These are phyloP conservation scores for Circinella umbellata DNA, from an alignment of 371 early-diverging fungal species.

Conservation along the genomic window DNA sequence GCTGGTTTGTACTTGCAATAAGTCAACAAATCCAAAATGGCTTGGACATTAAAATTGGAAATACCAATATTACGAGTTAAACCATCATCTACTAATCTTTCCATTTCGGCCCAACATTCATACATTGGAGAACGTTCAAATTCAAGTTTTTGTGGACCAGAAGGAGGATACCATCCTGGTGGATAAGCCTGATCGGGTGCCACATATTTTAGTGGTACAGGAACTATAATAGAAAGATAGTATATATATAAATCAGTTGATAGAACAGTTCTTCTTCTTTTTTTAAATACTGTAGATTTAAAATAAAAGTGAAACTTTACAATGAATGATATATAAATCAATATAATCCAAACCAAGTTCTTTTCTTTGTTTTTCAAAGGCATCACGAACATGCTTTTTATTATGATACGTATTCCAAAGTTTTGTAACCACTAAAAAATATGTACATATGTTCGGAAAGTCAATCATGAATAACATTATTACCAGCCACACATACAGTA, in stretches of 20 bases:
- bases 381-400: slow-evolving; percentile 47
- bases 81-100: slow-evolving; percentile 43
- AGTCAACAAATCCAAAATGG: slow-evolving; percentile 42
- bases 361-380: slow-evolving; percentile 52
- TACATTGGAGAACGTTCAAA: slow-evolving; percentile 46
- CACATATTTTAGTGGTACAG: slow-evolving; percentile 43
- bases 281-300: too few species aligned
- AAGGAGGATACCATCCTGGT: slow-evolving; percentile 42
- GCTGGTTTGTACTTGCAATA: slow-evolving; percentile 50
- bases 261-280: too few species aligned
- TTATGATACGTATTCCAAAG: slow-evolving; percentile 66
- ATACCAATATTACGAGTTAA: slow-evolving; percentile 60
- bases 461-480: too few species aligned
- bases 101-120: slow-evolving; percentile 51
- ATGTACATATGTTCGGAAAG: too few species aligned
- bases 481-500: background rate
- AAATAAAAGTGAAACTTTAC: slow-evolving; percentile 14
- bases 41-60: slow-evolving; percentile 60
- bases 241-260: background rate
- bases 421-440: slow-evolving; percentile 68
- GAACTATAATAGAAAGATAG: too few species aligned
- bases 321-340: slow-evolving; percentile 70
- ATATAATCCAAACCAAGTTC: slow-evolving; percentile 69
- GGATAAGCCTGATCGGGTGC: slow-evolving; percentile 34
- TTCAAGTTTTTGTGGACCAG: slow-evolving; percentile 22